phyloP scores from a whole-genome alignment of 495 filamentous ascomycete genomes.

The Halenospora varia region DNA sequence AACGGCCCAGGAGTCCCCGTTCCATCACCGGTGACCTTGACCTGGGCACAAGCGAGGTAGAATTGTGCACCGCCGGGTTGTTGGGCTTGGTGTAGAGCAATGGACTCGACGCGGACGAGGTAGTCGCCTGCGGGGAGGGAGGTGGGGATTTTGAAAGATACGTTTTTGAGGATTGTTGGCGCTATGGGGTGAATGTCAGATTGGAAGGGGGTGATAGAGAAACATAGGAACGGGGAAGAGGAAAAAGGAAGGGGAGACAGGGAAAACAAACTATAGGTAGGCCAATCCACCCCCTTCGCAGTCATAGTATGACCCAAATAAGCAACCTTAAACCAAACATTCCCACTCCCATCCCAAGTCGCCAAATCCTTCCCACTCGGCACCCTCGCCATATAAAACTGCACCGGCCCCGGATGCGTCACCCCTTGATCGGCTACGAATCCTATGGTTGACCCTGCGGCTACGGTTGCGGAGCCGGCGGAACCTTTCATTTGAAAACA shows the following conservation, averaged over 20 bases:
- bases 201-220: not conserved
- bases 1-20: slow-evolving; percentile 38
- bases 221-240: not conserved
- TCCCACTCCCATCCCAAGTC: slow-evolving; percentile 41
- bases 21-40: slow-evolving; percentile 53
- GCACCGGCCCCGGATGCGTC: slow-evolving; percentile 42
- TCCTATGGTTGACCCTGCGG: slow-evolving; percentile 36
- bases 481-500: slow-evolving; percentile 37
- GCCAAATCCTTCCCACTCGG: slow-evolving; percentile 36
- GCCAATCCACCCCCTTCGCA: slow-evolving; percentile 32
- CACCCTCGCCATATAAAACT: slow-evolving; percentile 46
- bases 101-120: slow-evolving; percentile 53
- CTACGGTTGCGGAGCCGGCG: slow-evolving; percentile 29
- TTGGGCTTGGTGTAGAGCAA: slow-evolving; percentile 55
- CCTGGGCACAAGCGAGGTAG: slow-evolving; percentile 54
- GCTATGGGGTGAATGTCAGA: too few relatives aligned
- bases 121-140: slow-evolving; percentile 53
- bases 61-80: slow-evolving; percentile 36
- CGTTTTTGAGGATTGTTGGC: not conserved
- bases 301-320: slow-evolving; percentile 19
- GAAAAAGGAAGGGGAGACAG: not conserved
- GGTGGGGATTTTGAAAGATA: slow-evolving; percentile 40
- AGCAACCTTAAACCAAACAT: slow-evolving; percentile 46
- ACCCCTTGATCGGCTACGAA: slow-evolving; percentile 39
- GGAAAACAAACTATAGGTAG: slow-evolving; percentile 31